Conservation (phyloP, 1,139 yeast species). For the Debaryomycetaceae sp. region DNA sequence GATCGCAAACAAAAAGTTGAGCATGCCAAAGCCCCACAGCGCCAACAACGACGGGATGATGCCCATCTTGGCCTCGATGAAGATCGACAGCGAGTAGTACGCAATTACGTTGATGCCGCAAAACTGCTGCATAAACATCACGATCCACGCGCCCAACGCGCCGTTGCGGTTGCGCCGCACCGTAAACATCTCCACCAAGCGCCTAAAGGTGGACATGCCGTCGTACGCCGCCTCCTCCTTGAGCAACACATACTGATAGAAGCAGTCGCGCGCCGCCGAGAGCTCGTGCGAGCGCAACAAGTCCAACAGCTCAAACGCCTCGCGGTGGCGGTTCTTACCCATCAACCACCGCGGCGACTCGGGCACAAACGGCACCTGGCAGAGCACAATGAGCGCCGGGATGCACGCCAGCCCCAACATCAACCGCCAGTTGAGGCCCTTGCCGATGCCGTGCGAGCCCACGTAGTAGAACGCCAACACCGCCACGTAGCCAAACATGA, state of each 20-base stretch:
- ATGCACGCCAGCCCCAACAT: conserved; percentile 77
- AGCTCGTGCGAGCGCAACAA: conserved; percentile 48
- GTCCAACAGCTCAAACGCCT: conserved; percentile 52
- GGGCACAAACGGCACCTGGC: conserved; percentile 68
- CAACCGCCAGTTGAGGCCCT: conserved; percentile 67
- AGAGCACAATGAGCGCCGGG: conserved; percentile 65
- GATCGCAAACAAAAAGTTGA: conserved; percentile 75
- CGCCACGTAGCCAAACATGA: conserved; percentile 74
- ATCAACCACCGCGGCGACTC: conserved; percentile 81
- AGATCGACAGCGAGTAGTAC: conserved; percentile 71
- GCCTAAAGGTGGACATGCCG: conserved; percentile 46
- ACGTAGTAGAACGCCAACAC: conserved; percentile 52
- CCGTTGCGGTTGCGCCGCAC: conserved; percentile 83
- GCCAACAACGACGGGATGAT: conserved; percentile 65
- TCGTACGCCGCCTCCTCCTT: conserved; percentile 61
- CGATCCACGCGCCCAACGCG: conserved; percentile 72
- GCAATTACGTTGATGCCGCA: conserved; percentile 91
- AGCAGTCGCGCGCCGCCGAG: conserved; percentile 72
- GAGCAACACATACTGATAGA: conserved; percentile 64
- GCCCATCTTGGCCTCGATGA: conserved; percentile 61
- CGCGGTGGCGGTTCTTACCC: conserved; percentile 56
- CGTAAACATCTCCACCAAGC: conserved; percentile 53
- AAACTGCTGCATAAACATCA: conserved; percentile 89
- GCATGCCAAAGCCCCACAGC: conserved; percentile 82
- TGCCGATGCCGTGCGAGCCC: conserved; percentile 33